Evolutionary conservation across 371 early-diverging fungal genomes (phyloP).

Genomic region (Neoconidiobolus thromboides): DNA sequence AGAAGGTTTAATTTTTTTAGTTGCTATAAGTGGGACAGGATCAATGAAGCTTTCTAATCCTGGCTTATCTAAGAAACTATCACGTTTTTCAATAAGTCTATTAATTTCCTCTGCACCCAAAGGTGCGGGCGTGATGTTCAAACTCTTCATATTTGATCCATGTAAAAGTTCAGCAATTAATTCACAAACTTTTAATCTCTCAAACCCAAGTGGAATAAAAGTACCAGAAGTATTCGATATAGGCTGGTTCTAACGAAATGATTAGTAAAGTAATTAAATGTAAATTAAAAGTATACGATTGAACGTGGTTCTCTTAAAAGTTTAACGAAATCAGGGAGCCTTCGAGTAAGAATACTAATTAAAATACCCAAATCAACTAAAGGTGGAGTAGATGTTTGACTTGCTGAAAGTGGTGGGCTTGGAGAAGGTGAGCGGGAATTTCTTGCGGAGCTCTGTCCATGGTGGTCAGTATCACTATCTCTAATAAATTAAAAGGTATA

Average conservation of each 20-base stretch:
- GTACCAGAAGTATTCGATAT: conserved; percentile 43
- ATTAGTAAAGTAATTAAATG: background rate
- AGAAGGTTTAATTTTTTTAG: background rate
- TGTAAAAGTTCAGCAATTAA: conserved; percentile 87
- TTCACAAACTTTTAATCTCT: conserved; percentile 82
- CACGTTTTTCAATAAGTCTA: conserved; percentile 15
- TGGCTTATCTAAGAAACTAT: conserved; percentile 10
- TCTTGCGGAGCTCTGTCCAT: background rate
- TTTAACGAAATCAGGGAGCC: background rate
- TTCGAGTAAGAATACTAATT: conserved; percentile 1
- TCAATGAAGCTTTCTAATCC: conserved; percentile 6
- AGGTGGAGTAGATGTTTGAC: background rate
- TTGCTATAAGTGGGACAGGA: background rate
- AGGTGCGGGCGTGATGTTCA: conserved; percentile 18
- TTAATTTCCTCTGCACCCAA: conserved; percentile 10
- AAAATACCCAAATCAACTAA: conserved; percentile 5
- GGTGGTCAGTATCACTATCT: background rate
- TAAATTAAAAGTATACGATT: background rate
- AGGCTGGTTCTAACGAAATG: background rate
- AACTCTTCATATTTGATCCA: conserved; percentile 58
- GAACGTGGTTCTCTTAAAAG: conserved; percentile 26
- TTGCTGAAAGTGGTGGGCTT: background rate
- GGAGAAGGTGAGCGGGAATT: background rate
- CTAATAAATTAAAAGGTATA: background rate
- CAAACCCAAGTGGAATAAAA: conserved; percentile 69